Conservation (phyloP, 495 filamentous ascomycete species). For the Podospora fimiseda region DNA sequence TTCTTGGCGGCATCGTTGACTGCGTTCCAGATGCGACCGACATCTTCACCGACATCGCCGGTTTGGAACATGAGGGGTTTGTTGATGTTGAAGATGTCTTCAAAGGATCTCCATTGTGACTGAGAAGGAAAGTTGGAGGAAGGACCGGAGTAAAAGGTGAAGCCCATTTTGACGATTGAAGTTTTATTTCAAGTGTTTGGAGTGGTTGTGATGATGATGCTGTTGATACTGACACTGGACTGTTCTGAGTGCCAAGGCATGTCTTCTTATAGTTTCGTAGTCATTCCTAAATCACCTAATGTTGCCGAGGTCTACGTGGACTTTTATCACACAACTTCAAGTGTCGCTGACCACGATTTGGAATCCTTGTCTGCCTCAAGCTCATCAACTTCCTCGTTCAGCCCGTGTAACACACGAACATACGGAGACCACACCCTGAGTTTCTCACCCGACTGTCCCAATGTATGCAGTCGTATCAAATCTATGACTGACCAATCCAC, state of each 20-base stretch:
- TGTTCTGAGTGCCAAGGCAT: background rate
- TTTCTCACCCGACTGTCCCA: too few species aligned
- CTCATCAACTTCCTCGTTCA: too few species aligned
- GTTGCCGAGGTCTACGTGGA: too few species aligned
- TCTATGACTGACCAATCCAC: too few species aligned
- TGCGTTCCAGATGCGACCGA: conserved; percentile 30
- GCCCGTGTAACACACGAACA: too few species aligned
- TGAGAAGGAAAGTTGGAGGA: conserved; percentile 30
- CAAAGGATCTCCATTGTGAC: conserved; percentile 29
- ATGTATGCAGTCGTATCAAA: too few species aligned
- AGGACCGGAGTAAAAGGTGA: conserved; percentile 28
- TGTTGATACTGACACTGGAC: background rate
- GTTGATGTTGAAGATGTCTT: conserved; percentile 36
- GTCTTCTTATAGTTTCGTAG: background rate
- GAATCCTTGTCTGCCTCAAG: too few species aligned
- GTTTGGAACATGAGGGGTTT: conserved; percentile 26
- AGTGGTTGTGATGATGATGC: background rate
- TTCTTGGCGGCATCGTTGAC: conserved; percentile 24
- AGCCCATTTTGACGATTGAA: conserved; percentile 13
- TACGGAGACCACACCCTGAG: too few species aligned
- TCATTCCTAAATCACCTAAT: background rate
- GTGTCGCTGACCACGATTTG: too few species aligned
- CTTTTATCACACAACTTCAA: too few species aligned
- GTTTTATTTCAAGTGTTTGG: too few species aligned
- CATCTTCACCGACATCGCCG: conserved; percentile 29